A percentile compares a stretch with the other conserved stretches of the same genome.
phyloP scores from a whole-genome alignment of 129 eudicot species.

The Smallanthus sonchifolius region DNA sequence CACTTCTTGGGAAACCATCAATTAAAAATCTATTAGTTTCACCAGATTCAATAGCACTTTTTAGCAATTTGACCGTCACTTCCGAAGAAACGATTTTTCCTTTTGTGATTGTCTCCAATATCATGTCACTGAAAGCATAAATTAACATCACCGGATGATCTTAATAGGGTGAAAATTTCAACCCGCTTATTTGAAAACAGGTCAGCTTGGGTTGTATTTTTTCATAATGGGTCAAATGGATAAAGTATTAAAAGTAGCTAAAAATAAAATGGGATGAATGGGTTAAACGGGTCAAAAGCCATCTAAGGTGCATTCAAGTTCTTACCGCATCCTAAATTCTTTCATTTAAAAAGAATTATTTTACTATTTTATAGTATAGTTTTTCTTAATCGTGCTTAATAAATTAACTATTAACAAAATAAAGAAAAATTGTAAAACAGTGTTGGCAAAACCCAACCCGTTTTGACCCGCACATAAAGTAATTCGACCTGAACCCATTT shows the following conservation, averaged over 20 bases:
- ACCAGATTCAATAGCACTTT: slow-evolving; percentile 52
- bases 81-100: slow-evolving; percentile 92
- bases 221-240: background rate
- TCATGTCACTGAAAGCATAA: slow-evolving; percentile 63
- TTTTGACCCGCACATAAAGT: background rate
- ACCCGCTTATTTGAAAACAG: background rate
- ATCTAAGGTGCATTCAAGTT: background rate
- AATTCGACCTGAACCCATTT: background rate
- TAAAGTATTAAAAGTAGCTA: background rate
- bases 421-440: background rate
- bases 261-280: background rate
- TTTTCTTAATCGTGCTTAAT: background rate
- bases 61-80: slow-evolving; percentile 76
- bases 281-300: slow-evolving; percentile 1
- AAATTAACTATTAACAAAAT: background rate
- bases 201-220: background rate
- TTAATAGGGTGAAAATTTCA: background rate
- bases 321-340: background rate
- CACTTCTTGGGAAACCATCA: slow-evolving; percentile 93
- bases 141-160: slow-evolving; percentile 8
- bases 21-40: slow-evolving; percentile 58
- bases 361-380: background rate
- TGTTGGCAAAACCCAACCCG: background rate
- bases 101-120: slow-evolving; percentile 64
- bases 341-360: background rate